Percentiles rank a stretch among this genome's conserved stretches.
phyloP scores from a whole-genome alignment of 1,284 basidiomycete species.

The Psilocybe mexicana region DNA sequence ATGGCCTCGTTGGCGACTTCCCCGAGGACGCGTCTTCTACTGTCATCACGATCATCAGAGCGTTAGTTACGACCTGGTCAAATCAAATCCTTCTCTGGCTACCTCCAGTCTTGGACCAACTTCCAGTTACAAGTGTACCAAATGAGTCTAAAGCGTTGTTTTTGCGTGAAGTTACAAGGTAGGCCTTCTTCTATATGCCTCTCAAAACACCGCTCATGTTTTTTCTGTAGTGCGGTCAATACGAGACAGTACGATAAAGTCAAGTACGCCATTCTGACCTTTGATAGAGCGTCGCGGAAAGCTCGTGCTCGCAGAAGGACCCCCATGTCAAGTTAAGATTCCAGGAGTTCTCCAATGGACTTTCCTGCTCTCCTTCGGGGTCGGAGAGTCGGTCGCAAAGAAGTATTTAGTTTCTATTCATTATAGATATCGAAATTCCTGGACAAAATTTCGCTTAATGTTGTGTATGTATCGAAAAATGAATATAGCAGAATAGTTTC shows the following conservation, averaged over 20 bases:
- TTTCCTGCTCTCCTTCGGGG: not conserved
- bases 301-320: slow-evolving; percentile 65
- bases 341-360: not conserved
- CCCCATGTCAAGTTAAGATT: slow-evolving; percentile 31
- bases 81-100: slow-evolving; percentile 74
- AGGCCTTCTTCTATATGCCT: slow-evolving; percentile 32
- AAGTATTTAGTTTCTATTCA: not conserved
- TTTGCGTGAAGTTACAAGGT: slow-evolving; percentile 74
- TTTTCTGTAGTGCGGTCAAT: slow-evolving; percentile 56
- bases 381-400: not conserved
- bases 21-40: slow-evolving; percentile 81
- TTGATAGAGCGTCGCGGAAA: slow-evolving; percentile 70
- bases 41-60: slow-evolving; percentile 79
- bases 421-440: not conserved
- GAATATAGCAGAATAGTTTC: not conserved
- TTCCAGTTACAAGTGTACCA: slow-evolving; percentile 67
- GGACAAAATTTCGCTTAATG: not conserved
- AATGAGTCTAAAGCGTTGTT: slow-evolving; percentile 76
- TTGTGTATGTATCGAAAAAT: slow-evolving; percentile 2
- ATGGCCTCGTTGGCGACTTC: slow-evolving; percentile 84
- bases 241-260: slow-evolving; percentile 71
- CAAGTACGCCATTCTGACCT: slow-evolving; percentile 69
- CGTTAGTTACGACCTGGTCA: slow-evolving; percentile 68
- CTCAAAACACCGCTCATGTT: slow-evolving; percentile 10
- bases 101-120: slow-evolving; percentile 66